A percentile compares a stretch with the other conserved stretches of the same genome.
phyloP scores from a whole-genome alignment of 176 grass and related monocot genomes.

The Paspalum notatum region DNA sequence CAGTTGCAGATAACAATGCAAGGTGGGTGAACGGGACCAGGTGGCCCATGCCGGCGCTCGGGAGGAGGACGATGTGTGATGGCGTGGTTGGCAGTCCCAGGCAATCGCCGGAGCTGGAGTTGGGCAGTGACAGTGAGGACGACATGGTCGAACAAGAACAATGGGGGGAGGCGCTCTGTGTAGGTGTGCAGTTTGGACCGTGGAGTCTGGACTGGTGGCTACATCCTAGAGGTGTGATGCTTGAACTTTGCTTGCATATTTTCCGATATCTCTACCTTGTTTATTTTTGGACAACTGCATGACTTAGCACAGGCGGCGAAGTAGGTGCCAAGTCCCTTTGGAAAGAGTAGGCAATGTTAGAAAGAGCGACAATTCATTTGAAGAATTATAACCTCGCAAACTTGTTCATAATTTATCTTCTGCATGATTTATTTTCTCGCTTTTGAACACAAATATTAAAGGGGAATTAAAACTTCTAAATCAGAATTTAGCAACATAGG shows the following conservation, averaged over 20 bases:
- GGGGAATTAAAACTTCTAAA: no score
- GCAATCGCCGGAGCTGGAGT: no score
- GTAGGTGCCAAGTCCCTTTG: no score
- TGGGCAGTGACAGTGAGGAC: neutral
- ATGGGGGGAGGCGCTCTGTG: neutral
- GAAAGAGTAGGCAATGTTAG: no score
- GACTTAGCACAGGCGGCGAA: neutral
- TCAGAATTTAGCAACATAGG: no score
- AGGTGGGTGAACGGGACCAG: conserved; percentile 60
- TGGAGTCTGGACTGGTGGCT: neutral
- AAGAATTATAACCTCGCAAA: no score
- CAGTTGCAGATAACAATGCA: no score
- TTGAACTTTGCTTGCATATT: neutral
- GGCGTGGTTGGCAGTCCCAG: no score
- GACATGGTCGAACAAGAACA: conserved; percentile 28
- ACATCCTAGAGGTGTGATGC: neutral
- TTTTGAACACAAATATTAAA: no score
- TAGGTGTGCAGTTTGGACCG: neutral
- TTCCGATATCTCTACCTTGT: neutral
- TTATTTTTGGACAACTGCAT: neutral
- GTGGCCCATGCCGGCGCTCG: conserved; percentile 75
- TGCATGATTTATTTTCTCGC: no score
- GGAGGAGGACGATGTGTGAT: conserved; percentile 52
- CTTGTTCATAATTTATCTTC: no score
- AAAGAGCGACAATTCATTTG: no score